Base-by-base conservation (phyloP, 805 yeast species). In the Lipomyces orientalis region DNA sequence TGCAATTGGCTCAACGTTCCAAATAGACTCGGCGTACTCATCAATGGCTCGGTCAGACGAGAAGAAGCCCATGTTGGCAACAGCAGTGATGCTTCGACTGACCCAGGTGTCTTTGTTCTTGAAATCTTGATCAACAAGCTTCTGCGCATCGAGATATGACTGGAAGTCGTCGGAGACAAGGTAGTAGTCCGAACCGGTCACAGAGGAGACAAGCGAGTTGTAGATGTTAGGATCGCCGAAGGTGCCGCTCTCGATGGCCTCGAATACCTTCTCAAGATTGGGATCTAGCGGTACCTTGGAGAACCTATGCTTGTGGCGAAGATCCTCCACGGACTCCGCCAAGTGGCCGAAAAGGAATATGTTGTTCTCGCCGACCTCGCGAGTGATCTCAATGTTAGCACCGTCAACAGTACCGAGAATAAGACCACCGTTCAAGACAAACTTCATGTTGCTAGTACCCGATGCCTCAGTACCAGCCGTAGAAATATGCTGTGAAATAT, bases 391-490 rank as follows among this genome's bases (percentile, higher is more conserved):
- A 60, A 93, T 97, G 76, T 93, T 93, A 71, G 98, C 98, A 76
- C 98, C 98, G 77, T 93, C 98, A 72, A 93, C 97, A 12, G 98
- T 93, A 78, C 98, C 98, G 71, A 93, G 88, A 73, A 93, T 90
- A 71, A 93, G 85, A 61, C 98, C 98, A 79, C 97, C 98, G 76
- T 92, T 93, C 80, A 93, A 82, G 31, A 92, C 97, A 77, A 93
- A 93, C 81, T 93, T 93, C 98, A 93, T 93, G 82, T 93, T 93
- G 46, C 97, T 90, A 43, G 98, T 93, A 76, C 98, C 98, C 0
- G 96, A 90, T 29, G 97, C 98, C 78, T 93, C 98, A 35, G 98
- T 93, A 74, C 98, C 98, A 8, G 98, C 98, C 55, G 98, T 93
- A 14, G 97, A 93, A 73, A 93, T 93, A 81, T 93, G 98, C 81